Conservation (phyloP, 176 grass and related monocot genomes). For the Themeda triandra region DNA sequence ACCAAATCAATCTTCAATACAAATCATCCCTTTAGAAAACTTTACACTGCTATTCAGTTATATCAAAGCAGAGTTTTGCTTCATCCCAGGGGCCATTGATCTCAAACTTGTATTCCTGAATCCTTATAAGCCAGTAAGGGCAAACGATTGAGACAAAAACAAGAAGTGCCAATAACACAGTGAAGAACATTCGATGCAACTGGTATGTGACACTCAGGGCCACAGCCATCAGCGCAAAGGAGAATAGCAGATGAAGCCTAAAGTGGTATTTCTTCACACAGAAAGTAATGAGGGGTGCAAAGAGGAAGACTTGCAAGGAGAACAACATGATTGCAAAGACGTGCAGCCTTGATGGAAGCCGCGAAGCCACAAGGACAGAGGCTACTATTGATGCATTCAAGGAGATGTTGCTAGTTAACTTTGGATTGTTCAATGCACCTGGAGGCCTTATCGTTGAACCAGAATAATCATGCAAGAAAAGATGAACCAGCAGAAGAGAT, state of each 20-base stretch:
- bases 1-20: conserved; percentile 5
- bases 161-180: conserved; percentile 52
- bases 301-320: conserved; percentile 89
- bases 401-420: conserved; percentile 85
- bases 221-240: conserved; percentile 52
- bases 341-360: conserved; percentile 73
- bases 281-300: conserved; percentile 81
- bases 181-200: conserved; percentile 74
- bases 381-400: conserved; percentile 88
- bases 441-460: conserved; percentile 86
- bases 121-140: conserved; percentile 91
- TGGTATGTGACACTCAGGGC: conserved; percentile 60
- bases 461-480: conserved; percentile 93
- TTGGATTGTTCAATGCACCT: conserved; percentile 86
- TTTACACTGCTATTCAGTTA: conserved; percentile 45
- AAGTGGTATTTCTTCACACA: conserved; percentile 91
- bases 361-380: conserved; percentile 85
- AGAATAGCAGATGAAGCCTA: conserved; percentile 68
- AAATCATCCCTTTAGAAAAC: not conserved
- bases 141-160: conserved; percentile 81
- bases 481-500: conserved; percentile 82
- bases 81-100: conserved; percentile 97
- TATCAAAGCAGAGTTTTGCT: conserved; percentile 98
- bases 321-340: conserved; percentile 95
- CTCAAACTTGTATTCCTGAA: conserved; percentile 99